phyloP scores from a whole-genome alignment of 2,329 filamentous ascomycete species.

The Ophiostoma perfectum region DNA sequence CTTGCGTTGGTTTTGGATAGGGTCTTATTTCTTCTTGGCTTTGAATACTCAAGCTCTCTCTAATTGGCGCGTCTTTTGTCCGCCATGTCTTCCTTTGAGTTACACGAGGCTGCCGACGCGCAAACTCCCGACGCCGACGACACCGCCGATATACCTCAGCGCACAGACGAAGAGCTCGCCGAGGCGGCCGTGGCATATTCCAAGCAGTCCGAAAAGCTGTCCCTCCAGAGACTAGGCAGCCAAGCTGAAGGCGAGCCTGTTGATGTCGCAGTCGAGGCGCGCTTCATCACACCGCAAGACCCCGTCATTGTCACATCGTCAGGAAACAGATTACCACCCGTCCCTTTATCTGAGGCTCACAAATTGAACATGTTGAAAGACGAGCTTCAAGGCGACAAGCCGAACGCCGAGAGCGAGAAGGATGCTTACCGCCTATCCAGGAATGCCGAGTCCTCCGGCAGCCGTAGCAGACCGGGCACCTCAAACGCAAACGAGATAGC shows the following conservation, averaged over 20 bases:
- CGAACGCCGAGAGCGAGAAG: neutral
- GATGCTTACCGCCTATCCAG: neutral
- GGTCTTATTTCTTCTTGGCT: too few species aligned
- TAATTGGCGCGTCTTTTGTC: neutral
- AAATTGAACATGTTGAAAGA: conserved; percentile 62
- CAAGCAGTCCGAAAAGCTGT: conserved; percentile 56
- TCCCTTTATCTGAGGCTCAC: conserved; percentile 64
- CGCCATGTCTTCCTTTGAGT: neutral
- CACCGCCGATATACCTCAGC: neutral
- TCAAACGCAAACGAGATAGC: neutral
- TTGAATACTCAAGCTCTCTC: too few species aligned
- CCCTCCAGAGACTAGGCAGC: conserved; percentile 36
- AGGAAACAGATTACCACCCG: conserved; percentile 60
- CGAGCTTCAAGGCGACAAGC: conserved; percentile 35
- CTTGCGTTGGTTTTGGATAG: neutral
- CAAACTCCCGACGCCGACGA: neutral
- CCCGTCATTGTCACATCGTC: conserved; percentile 64
- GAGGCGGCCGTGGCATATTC: conserved; percentile 51
- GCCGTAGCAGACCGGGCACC: neutral
- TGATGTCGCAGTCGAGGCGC: conserved; percentile 56
- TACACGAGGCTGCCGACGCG: neutral
- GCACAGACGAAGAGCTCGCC: conserved; percentile 31
- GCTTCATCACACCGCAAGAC: conserved; percentile 64
- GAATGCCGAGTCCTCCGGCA: neutral
- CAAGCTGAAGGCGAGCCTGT: conserved; percentile 21